Evolutionary conservation across 2,329 filamentous ascomycete species (phyloP).

Genomic region (Pestalotiopsis sp.): DNA sequence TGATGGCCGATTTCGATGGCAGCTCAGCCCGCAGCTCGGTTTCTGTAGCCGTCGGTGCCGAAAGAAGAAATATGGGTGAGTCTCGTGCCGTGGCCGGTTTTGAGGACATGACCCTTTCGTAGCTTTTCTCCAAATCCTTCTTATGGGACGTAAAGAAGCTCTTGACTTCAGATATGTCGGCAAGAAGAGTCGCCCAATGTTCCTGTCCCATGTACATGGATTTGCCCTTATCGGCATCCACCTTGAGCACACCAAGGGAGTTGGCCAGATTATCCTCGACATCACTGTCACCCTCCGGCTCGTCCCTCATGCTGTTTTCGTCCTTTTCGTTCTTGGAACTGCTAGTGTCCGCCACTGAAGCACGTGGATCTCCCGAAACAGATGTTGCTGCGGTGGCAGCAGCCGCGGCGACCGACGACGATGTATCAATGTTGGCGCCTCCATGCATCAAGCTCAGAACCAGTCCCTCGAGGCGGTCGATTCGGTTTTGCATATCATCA

Average conservation of each 20-base stretch:
- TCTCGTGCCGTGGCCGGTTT: slow-evolving; percentile 62
- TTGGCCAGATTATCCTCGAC: slow-evolving; percentile 69
- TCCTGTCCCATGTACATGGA: slow-evolving; percentile 81
- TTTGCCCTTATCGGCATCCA: slow-evolving; percentile 76
- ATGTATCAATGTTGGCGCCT: slow-evolving; percentile 56
- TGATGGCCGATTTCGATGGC: slow-evolving; percentile 79
- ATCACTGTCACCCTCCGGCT: slow-evolving; percentile 66
- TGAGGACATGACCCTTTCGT: slow-evolving; percentile 72
- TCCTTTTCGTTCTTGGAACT: slow-evolving; percentile 54
- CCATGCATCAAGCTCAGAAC: slow-evolving; percentile 94
- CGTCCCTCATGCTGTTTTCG: slow-evolving; percentile 51
- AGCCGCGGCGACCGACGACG: slow-evolving; percentile 24
- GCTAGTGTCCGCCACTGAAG: slow-evolving; percentile 45
- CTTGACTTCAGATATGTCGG: slow-evolving; percentile 89
- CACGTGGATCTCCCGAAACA: slow-evolving; percentile 22
- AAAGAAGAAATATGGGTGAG: slow-evolving; percentile 79
- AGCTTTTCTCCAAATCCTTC: slow-evolving; percentile 83
- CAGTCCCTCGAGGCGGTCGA: slow-evolving; percentile 89
- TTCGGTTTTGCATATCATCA: slow-evolving; percentile 98
- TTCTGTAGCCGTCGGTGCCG: slow-evolving; percentile 70
- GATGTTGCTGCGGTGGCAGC: slow-evolving; percentile 28
- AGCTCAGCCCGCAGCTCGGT: slow-evolving; percentile 78
- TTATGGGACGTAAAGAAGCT: slow-evolving; percentile 86
- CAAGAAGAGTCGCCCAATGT: slow-evolving; percentile 79
- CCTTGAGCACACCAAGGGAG: slow-evolving; percentile 80